Evolutionary conservation across 2,329 filamentous ascomycete genomes (phyloP).

Genomic region (Alternaria triticimaculans): DNA sequence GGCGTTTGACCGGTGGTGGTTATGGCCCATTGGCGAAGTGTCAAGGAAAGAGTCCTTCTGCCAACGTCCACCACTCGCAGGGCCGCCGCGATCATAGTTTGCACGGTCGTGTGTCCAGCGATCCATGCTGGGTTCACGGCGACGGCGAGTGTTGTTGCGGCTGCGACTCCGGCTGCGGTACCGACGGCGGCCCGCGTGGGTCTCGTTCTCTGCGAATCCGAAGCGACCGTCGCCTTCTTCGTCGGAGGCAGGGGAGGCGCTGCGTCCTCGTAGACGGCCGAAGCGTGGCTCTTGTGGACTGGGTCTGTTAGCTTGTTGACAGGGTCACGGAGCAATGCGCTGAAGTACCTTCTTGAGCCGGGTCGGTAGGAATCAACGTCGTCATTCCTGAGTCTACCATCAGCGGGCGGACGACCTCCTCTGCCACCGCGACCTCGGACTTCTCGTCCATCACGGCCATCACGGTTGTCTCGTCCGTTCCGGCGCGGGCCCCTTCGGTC

Average conservation of each 20-base stretch:
- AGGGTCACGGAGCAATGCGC: background rate
- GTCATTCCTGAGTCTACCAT: slow-evolving; percentile 19
- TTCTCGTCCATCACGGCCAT: slow-evolving; percentile 25
- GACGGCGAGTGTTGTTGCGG: slow-evolving; percentile 20
- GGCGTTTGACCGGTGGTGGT: slow-evolving; percentile 54
- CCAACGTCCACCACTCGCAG: slow-evolving; percentile 30
- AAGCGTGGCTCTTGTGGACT: slow-evolving; percentile 42
- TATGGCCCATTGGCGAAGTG: slow-evolving; percentile 49
- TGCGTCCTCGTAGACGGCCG: slow-evolving; percentile 64
- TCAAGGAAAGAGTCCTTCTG: slow-evolving; percentile 36
- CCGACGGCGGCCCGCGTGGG: slow-evolving; percentile 53
- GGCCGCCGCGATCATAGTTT: slow-evolving; percentile 27
- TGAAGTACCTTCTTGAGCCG: slow-evolving; percentile 31
- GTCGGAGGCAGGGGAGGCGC: slow-evolving; percentile 61
- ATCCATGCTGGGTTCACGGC: slow-evolving; percentile 32
- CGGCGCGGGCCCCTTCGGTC: slow-evolving; percentile 34
- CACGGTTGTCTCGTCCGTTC: slow-evolving; percentile 27
- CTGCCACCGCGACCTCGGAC: slow-evolving; percentile 25
- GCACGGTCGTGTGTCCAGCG: slow-evolving; percentile 42
- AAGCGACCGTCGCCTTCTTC: slow-evolving; percentile 57
- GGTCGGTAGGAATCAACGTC: slow-evolving; percentile 45
- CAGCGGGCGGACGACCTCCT: slow-evolving; percentile 9
- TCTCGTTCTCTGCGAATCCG: slow-evolving; percentile 56
- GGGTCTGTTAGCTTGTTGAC: slow-evolving; percentile 8
- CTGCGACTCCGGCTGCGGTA: slow-evolving; percentile 51